Conservation (phyloP, 2,329 filamentous ascomycete species). For the Diaporthe eres region DNA sequence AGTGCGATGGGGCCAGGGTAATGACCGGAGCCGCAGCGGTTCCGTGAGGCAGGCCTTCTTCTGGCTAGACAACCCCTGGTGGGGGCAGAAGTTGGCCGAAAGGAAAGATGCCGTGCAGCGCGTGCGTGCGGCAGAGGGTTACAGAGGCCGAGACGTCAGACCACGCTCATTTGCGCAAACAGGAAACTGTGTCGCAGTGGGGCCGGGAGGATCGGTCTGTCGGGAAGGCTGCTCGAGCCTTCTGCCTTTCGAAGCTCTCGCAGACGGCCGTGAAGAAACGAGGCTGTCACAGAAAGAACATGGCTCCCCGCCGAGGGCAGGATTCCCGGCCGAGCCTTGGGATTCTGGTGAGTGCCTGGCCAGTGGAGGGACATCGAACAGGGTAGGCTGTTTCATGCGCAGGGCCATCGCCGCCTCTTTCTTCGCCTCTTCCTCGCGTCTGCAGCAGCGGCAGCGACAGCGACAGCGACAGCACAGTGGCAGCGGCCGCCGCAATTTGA, state of each 20-base stretch:
- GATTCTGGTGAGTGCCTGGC: neutral
- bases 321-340: conserved; percentile 25
- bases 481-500: neutral
- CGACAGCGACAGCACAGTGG: neutral
- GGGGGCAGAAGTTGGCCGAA: conserved; percentile 29
- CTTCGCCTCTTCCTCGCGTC: neutral
- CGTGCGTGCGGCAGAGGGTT: conserved; percentile 24
- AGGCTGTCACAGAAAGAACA: conserved; percentile 27
- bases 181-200: conserved; percentile 33
- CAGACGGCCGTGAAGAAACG: conserved; percentile 8
- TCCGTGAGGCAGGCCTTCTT: neutral
- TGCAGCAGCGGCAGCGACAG: neutral
- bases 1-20: neutral
- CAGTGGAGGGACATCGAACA: conserved; percentile 1
- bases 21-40: conserved; percentile 17
- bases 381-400: conserved; percentile 27
- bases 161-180: conserved; percentile 36
- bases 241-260: conserved; percentile 18
- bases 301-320: conserved; percentile 14
- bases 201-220: conserved; percentile 11
- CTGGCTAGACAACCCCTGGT: conserved; percentile 12
- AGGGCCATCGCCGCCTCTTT: conserved; percentile 14
- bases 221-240: conserved; percentile 26
- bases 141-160: conserved; percentile 25
- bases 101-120: neutral